A percentile compares a stretch with the other conserved stretches of the same genome.
Conservation (phyloP, 2,329 filamentous ascomycete genomes). For the Clarireedia homoeocarpa region DNA sequence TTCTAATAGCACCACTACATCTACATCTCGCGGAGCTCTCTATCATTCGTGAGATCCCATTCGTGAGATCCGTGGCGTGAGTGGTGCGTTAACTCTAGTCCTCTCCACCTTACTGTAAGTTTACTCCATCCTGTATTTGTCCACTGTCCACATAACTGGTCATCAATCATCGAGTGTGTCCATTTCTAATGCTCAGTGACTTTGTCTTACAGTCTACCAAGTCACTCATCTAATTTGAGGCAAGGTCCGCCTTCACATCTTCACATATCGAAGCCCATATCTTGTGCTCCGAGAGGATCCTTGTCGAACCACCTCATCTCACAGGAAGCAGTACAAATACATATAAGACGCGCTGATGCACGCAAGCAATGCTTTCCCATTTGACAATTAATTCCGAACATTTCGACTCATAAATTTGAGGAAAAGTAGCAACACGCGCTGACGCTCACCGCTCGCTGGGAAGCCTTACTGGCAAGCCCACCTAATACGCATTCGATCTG, state of each 20-base stretch:
- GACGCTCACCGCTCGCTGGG: slow-evolving; percentile 20
- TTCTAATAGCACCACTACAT: not conserved
- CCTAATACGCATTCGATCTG: slow-evolving; percentile 30
- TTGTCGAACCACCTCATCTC: slow-evolving; percentile 24
- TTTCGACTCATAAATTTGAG: slow-evolving; percentile 16
- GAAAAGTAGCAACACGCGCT: slow-evolving; percentile 19
- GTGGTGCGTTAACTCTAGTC: slow-evolving; percentile 19
- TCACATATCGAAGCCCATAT: slow-evolving; percentile 7
- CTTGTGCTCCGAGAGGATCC: slow-evolving; percentile 17
- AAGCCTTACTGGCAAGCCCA: slow-evolving; percentile 24
- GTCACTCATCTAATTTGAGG: slow-evolving; percentile 10
- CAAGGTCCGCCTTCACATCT: slow-evolving; percentile 13
- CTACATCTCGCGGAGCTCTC: slow-evolving; percentile 18
- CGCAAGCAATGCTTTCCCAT: slow-evolving; percentile 19
- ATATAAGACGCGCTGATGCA: slow-evolving; percentile 14
- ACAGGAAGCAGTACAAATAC: slow-evolving; percentile 22
- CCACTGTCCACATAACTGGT: slow-evolving; percentile 15
- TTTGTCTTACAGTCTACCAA: slow-evolving; percentile 11
- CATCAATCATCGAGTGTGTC: slow-evolving; percentile 14
- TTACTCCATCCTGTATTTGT: slow-evolving; percentile 13
- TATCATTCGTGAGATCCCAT: too few species aligned
- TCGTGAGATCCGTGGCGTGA: slow-evolving; percentile 9
- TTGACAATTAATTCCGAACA: slow-evolving; percentile 13
- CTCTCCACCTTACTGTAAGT: slow-evolving; percentile 19
- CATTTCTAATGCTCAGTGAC: slow-evolving; percentile 15